phyloP scores from a whole-genome alignment of 176 grass and related monocot species.

The Raddia guianensis region DNA sequence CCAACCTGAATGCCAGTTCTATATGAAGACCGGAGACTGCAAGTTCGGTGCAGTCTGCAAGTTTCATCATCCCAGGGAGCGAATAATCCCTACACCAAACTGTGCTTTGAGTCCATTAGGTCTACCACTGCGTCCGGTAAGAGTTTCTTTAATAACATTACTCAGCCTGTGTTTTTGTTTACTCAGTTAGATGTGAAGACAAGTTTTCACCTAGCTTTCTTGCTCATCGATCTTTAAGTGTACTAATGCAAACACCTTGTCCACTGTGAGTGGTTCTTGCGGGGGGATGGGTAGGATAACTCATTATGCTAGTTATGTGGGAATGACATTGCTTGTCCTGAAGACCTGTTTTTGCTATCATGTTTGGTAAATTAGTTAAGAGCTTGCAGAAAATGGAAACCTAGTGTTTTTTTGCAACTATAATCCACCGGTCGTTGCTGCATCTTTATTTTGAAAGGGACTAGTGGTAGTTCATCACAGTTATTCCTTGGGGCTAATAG shows the following conservation, averaged over 20 bases:
- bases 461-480: not conserved
- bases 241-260: not conserved
- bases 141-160: slow-evolving; percentile 29
- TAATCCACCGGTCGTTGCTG: not conserved
- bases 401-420: not conserved
- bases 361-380: not conserved
- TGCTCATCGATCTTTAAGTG: not conserved
- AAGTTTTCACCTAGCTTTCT: not conserved
- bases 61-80: slow-evolving; percentile 85
- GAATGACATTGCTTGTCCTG: not conserved
- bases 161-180: not conserved
- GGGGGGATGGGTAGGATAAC: not conserved
- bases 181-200: not conserved
- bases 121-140: slow-evolving; percentile 76
- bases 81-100: slow-evolving; percentile 70
- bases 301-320: not conserved
- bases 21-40: slow-evolving; percentile 91
- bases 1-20: slow-evolving; percentile 91
- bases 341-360: not conserved
- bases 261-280: not conserved
- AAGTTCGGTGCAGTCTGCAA: slow-evolving; percentile 88
- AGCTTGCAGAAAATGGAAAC: not conserved
- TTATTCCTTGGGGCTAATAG: not conserved
- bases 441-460: not conserved
- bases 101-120: slow-evolving; percentile 70